Evolutionary conservation across 2,329 filamentous ascomycete species (phyloP).

Genomic region (Aspergillus latus): DNA sequence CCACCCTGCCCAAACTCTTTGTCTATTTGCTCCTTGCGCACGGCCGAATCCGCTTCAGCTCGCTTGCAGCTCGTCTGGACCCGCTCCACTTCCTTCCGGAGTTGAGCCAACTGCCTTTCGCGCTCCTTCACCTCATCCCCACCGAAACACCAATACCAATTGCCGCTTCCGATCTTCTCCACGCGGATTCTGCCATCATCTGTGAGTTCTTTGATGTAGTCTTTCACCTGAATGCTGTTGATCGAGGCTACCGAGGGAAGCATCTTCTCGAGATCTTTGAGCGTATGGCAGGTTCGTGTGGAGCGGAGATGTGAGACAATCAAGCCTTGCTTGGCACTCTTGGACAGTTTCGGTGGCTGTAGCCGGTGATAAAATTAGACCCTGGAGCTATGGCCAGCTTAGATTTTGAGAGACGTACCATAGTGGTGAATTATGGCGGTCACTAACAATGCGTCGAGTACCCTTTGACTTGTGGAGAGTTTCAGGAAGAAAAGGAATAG

Average conservation of each 20-base stretch:
- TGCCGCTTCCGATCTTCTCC: slow-evolving; percentile 69
- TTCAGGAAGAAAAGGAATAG: background rate
- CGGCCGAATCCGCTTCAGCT: slow-evolving; percentile 37
- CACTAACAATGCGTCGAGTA: background rate
- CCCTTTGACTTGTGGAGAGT: background rate
- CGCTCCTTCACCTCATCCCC: slow-evolving; percentile 56
- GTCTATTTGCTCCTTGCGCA: slow-evolving; percentile 37
- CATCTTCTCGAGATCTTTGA: slow-evolving; percentile 68
- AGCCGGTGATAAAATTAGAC: background rate
- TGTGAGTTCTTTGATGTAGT: slow-evolving; percentile 62
- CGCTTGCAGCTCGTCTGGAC: slow-evolving; percentile 31
- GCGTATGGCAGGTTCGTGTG: slow-evolving; percentile 61
- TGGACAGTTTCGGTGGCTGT: slow-evolving; percentile 55
- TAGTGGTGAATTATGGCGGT: background rate
- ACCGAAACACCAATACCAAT: slow-evolving; percentile 70
- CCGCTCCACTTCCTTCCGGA: slow-evolving; percentile 33
- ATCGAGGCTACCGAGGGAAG: slow-evolving; percentile 63
- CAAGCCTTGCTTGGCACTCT: slow-evolving; percentile 57
- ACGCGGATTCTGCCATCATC: slow-evolving; percentile 63
- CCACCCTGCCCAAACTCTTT: slow-evolving; percentile 13
- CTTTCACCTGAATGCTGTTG: slow-evolving; percentile 66
- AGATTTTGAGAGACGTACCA: slow-evolving; percentile 3
- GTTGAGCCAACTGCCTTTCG: slow-evolving; percentile 33
- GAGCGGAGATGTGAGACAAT: slow-evolving; percentile 61
- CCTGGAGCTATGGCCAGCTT: background rate